These are phyloP conservation scores for Hericium alpestre DNA, from an alignment of 768 basidiomycete species.

Conservation along the genomic window DNA sequence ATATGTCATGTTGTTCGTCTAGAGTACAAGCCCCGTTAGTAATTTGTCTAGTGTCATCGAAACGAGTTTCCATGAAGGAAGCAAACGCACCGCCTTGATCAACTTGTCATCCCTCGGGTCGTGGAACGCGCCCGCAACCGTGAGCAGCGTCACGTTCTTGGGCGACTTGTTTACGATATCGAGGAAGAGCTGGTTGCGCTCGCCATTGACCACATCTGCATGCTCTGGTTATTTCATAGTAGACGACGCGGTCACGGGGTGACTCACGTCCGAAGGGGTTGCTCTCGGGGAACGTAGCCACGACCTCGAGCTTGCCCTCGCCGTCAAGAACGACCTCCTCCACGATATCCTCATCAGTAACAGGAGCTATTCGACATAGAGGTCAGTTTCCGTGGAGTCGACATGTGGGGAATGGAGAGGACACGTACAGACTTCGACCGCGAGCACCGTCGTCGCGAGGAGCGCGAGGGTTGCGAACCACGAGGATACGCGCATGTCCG, in stretches of 20 bases:
- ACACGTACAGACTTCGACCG: slow-evolving; percentile 13
- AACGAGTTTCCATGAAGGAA: background rate
- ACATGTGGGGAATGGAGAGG: background rate
- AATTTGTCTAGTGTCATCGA: background rate
- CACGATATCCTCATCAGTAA: slow-evolving; percentile 9
- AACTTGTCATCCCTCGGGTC: slow-evolving; percentile 51
- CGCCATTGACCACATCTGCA: slow-evolving; percentile 77
- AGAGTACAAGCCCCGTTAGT: background rate
- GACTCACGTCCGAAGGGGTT: slow-evolving; percentile 69
- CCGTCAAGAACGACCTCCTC: slow-evolving; percentile 19
- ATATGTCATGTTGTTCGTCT: slow-evolving; percentile 54
- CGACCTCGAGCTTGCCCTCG: slow-evolving; percentile 44
- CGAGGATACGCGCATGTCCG: slow-evolving; percentile 9
- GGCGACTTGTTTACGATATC: slow-evolving; percentile 68
- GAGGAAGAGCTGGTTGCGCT: slow-evolving; percentile 58
- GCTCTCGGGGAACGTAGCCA: slow-evolving; percentile 54
- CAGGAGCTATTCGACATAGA: background rate
- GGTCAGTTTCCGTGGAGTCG: background rate
- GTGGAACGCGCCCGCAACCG: slow-evolving; percentile 57
- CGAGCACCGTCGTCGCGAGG: slow-evolving; percentile 6
- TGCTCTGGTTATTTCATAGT: background rate
- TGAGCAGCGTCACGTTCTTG: slow-evolving; percentile 57
- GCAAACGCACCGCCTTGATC: slow-evolving; percentile 58
- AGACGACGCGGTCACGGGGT: background rate
- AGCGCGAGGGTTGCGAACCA: slow-evolving; percentile 7